Percentiles rank a stretch among this genome's conserved stretches.
Conservation (phyloP, 2,329 filamentous ascomycete species). For the Beauveria bassiana region DNA sequence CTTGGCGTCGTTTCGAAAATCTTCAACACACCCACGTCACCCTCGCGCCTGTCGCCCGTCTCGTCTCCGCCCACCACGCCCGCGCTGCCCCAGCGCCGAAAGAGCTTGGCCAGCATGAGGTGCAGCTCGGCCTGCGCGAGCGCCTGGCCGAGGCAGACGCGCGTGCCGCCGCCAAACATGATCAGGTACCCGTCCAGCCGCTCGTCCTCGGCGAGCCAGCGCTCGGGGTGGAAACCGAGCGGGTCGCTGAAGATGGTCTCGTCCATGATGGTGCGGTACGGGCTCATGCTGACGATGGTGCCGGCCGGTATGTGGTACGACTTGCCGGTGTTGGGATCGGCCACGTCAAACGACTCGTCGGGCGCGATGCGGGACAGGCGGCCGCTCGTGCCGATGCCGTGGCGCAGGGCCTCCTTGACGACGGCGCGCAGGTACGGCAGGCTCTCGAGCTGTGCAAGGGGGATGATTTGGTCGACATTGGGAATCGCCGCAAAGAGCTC, state of each 20-base stretch:
- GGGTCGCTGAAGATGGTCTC: constrained; percentile 26
- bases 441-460: constrained; percentile 26
- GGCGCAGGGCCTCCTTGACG: constrained; percentile 42
- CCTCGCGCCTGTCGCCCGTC: constrained; percentile 24
- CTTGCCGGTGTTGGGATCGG: constrained; percentile 21
- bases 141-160: constrained; percentile 29
- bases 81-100: constrained; percentile 29
- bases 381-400: constrained; percentile 40
- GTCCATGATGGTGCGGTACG: constrained; percentile 28
- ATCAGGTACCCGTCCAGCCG: constrained; percentile 26
- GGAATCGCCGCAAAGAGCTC: too few relatives aligned
- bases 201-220: constrained; percentile 27
- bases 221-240: constrained; percentile 26
- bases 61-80: constrained; percentile 23
- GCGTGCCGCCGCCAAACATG: constrained; percentile 28
- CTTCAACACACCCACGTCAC: constrained; percentile 26
- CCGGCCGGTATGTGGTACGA: constrained; percentile 25
- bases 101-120: constrained; percentile 29
- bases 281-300: constrained; percentile 31
- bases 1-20: constrained; percentile 28
- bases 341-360: constrained; percentile 23
- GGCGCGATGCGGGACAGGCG: constrained; percentile 41
- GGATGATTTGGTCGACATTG: too few relatives aligned
- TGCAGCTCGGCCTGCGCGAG: constrained; percentile 32
- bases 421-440: constrained; percentile 41